These are phyloP conservation scores for Mantamonas sphyraenae DNA, from an alignment of 78 protist genomes.

Conservation along the genomic window DNA sequence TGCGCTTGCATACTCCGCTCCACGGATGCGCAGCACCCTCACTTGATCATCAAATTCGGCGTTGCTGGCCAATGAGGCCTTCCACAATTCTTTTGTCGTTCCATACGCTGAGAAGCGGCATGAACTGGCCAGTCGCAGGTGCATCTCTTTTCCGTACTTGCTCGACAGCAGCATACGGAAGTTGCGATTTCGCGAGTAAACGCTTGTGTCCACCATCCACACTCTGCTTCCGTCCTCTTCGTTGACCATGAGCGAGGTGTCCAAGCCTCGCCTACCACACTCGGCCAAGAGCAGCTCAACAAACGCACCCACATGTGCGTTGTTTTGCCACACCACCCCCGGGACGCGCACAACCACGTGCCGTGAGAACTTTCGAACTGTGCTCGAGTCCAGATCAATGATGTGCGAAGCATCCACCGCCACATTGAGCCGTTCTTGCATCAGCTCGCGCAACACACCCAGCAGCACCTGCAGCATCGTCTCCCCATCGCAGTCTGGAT, in stretches of 20 bases:
- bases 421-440: too few species aligned
- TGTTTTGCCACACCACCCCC: background rate
- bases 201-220: conserved; percentile 8
- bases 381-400: background rate
- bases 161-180: conserved; percentile 9
- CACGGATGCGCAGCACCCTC: too few species aligned
- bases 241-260: background rate
- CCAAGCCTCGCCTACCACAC: background rate
- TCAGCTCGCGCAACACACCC: too few species aligned
- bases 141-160: background rate
- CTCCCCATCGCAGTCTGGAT: background rate
- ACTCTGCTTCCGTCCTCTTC: background rate
- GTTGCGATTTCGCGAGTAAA: conserved; percentile 16
- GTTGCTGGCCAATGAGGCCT: too few species aligned
- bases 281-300: background rate
- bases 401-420: too few species aligned
- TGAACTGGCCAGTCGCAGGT: too few species aligned
- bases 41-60: too few species aligned
- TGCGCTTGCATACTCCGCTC: too few species aligned
- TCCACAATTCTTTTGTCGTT: too few species aligned
- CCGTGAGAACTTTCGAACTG: background rate
- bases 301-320: background rate
- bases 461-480: background rate
- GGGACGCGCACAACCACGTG: background rate
- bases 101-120: too few species aligned